Evolutionary conservation across 2,329 filamentous ascomycete species (phyloP), one percentile per base, ranked within the genome.

Genomic region (Penicillium aurantiogriseum): DNA sequence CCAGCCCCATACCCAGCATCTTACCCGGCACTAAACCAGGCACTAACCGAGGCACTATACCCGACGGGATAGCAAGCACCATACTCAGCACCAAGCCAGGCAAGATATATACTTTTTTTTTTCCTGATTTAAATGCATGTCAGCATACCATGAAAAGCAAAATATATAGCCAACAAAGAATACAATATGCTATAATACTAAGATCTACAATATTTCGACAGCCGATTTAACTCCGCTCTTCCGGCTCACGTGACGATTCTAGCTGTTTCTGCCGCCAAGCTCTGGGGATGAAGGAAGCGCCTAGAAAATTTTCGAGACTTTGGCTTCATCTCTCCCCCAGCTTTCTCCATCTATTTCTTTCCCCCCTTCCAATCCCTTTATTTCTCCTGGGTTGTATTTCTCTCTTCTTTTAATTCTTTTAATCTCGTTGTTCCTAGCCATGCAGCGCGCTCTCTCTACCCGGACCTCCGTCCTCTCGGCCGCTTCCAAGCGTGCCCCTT

Each of bases 391-490:
- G 71, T 70, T 54, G 53, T 65, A 58, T 59, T 51, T 63, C 61
- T 63, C 57, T 57, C 36, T 61, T 63, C 49, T 62, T 63, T 59
- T 65, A 57, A 62, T 67, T 65, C 52, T 64, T 57, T 63, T 60
- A 58, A 59, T 64, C 45, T 35, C 21, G 64, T 65, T 59, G 66
- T 62, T 62, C 54, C 64, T 58, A 63, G 59, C 58, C 66, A 99
- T 99, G 94, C 94, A 99, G 86, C 91, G 94, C 80, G 92, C 92
- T 80, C 85, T 99, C 75, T 86, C 90, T 76, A 91, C 89, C 72
- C 84, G 91, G 82, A 87, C 91, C 75, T 90, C 91, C 68, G 86
- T 88, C 82, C 86, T 93, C 70, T 88, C 88, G 62, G 79, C 79
- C 70, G 79, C 81, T 65, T 77, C 80, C 66, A 78, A 71, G 76